Percentiles rank a stretch among this genome's conserved stretches.
These are phyloP conservation scores for Haplosporangium sp. DNA, from an alignment of 371 early-diverging fungal species.

Conservation along the genomic window DNA sequence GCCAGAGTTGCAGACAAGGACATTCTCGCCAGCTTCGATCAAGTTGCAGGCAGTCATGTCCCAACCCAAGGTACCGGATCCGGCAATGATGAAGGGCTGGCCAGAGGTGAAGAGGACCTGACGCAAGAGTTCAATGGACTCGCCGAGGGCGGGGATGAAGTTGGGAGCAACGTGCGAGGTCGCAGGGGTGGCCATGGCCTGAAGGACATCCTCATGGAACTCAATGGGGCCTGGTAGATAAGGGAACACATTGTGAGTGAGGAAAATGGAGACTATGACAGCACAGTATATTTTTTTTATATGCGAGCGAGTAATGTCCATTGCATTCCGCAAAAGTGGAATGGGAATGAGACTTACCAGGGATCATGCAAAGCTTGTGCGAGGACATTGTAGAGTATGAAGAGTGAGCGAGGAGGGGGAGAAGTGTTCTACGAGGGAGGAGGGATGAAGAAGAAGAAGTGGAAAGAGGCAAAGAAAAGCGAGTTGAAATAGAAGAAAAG, in stretches of 20 bases:
- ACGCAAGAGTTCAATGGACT: conserved; percentile 84
- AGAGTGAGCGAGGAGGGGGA: conserved; percentile 22
- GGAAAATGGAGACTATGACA: not conserved
- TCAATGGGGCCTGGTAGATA: conserved; percentile 84
- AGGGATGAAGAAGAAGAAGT: conserved; percentile 6
- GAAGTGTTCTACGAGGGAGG: conserved; percentile 22
- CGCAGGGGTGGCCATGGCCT: conserved; percentile 90
- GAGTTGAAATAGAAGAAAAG: conserved; percentile 26
- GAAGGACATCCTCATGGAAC: conserved; percentile 90
- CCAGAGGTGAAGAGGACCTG: conserved; percentile 84
- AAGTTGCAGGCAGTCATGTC: conserved; percentile 94
- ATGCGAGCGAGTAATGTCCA: not conserved
- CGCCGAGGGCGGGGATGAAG: conserved; percentile 91
- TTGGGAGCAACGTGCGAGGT: conserved; percentile 93
- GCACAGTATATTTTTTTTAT: not conserved
- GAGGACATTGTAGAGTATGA: conserved; percentile 50
- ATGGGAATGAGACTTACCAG: conserved; percentile 63
- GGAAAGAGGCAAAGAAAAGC: conserved; percentile 3
- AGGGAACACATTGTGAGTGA: not conserved
- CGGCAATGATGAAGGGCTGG: conserved; percentile 95
- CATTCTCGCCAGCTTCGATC: conserved; percentile 88
- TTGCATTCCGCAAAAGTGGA: too few species aligned
- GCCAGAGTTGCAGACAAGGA: conserved; percentile 92
- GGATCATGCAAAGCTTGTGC: conserved; percentile 93
- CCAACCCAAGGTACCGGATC: conserved; percentile 96